These are phyloP conservation scores for Hericium erinaceus DNA, from an alignment of 768 basidiomycete genomes.

Conservation along the genomic window DNA sequence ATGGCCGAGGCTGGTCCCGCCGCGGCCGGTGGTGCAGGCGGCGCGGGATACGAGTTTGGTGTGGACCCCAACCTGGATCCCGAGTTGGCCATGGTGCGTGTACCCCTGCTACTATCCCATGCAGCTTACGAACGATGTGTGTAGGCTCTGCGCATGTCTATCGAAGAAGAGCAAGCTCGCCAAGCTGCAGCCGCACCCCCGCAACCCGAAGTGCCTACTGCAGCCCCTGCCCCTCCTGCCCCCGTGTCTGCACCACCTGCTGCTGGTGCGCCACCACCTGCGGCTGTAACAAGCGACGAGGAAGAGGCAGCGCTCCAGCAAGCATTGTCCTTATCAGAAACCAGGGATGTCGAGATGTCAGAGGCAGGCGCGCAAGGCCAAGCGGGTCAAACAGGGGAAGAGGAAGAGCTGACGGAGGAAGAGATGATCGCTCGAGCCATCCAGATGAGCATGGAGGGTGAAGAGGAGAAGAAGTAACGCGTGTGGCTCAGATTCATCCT, in stretches of 20 bases:
- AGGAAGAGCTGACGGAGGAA: constrained; percentile 71
- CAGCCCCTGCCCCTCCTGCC: constrained; percentile 26
- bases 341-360: constrained; percentile 35
- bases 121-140: background rate
- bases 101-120: background rate
- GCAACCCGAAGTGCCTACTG: constrained; percentile 16
- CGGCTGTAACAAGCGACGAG: constrained; percentile 48
- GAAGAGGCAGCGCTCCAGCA: constrained; percentile 71
- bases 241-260: constrained; percentile 25
- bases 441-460: constrained; percentile 82
- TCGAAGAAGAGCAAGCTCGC: constrained; percentile 89
- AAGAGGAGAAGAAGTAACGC: constrained; percentile 29
- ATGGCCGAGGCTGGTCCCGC: constrained; percentile 42
- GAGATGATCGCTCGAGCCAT: constrained; percentile 88
- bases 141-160: constrained; percentile 93
- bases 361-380: constrained; percentile 19
- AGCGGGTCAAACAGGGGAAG: constrained; percentile 36
- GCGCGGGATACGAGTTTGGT: constrained; percentile 69
- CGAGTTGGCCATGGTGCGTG: constrained; percentile 86
- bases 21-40: constrained; percentile 35
- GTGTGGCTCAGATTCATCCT: background rate
- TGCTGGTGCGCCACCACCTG: constrained; percentile 16
- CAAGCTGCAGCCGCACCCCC: constrained; percentile 38
- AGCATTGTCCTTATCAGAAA: constrained; percentile 70
- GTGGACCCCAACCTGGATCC: constrained; percentile 95